These are phyloP conservation scores for Lecanicillium sp. DNA, from an alignment of 2,329 filamentous ascomycete species.

Conservation along the genomic window DNA sequence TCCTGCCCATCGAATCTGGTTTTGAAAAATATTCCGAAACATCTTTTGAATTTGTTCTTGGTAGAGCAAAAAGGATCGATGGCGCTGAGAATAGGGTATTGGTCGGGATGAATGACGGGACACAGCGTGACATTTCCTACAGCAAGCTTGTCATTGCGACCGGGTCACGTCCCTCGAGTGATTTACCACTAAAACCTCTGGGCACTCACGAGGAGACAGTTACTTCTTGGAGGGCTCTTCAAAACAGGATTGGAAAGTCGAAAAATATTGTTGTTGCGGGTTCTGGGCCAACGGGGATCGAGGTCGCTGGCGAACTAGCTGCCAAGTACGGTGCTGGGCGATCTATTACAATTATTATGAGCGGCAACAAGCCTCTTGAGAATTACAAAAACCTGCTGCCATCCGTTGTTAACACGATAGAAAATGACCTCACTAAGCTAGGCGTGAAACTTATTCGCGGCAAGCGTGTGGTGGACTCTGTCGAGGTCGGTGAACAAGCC, in stretches of 20 bases:
- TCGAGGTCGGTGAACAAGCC: conserved; percentile 6
- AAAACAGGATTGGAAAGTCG: conserved; percentile 14
- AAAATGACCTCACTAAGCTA: conserved; percentile 17
- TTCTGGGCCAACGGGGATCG: conserved; percentile 28
- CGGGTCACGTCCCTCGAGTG: conserved; percentile 33
- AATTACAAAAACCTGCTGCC: conserved; percentile 11
- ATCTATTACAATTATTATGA: conserved; percentile 18
- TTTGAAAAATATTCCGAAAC: conserved; percentile 36
- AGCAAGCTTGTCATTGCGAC: conserved; percentile 47
- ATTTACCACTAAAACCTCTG: conserved; percentile 38
- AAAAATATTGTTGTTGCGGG: conserved; percentile 29
- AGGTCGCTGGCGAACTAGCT: conserved; percentile 28
- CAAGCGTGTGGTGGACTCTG: conserved; percentile 20
- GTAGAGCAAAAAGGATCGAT: conserved; percentile 30
- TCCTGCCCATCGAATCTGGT: conserved; percentile 34
- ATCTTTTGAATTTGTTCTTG: conserved; percentile 41
- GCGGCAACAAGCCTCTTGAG: conserved; percentile 9
- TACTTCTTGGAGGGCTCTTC: conserved; percentile 23
- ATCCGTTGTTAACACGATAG: conserved; percentile 22
- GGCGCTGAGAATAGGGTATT: conserved; percentile 26
- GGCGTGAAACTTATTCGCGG: conserved; percentile 21
- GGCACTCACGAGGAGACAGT: conserved; percentile 35
- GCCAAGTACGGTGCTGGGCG: conserved; percentile 20
- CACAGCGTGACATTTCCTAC: conserved; percentile 29
- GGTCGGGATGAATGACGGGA: conserved; percentile 22